These are phyloP conservation scores for Hymenoscyphus occultus DNA, from an alignment of 2,329 filamentous ascomycete species.

Conservation along the genomic window DNA sequence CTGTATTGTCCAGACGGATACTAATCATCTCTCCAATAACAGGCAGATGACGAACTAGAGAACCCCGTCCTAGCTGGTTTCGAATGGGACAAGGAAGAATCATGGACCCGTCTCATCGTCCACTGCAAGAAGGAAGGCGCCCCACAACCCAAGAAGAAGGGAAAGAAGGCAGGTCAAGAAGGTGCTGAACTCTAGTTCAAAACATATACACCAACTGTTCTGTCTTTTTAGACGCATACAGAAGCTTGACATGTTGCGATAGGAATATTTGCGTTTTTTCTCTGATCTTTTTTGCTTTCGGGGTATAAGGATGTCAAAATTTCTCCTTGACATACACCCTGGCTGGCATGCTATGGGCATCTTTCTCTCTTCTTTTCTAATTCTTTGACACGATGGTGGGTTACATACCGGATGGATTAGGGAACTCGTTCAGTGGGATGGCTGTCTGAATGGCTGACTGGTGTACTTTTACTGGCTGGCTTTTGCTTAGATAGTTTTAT, in stretches of 20 bases:
- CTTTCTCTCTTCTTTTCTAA: constrained; percentile 1
- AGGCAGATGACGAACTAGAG: constrained; percentile 91
- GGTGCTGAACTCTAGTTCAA: constrained; percentile 34
- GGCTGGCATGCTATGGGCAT: constrained; percentile 19
- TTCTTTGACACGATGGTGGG: neutral
- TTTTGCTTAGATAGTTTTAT: constrained; percentile 13
- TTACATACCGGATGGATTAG: constrained; percentile 11
- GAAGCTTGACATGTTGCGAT: neutral
- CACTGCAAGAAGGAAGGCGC: constrained; percentile 74
- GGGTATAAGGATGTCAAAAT: constrained; percentile 9
- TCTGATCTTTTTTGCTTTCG: constrained; percentile 11
- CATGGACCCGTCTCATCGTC: constrained; percentile 82
- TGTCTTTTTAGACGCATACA: constrained; percentile 17
- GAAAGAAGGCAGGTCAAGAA: constrained; percentile 51
- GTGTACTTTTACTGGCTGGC: constrained; percentile 12
- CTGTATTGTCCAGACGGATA: constrained; percentile 10
- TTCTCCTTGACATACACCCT: constrained; percentile 8
- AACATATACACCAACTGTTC: constrained; percentile 10
- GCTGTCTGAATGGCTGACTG: constrained; percentile 14
- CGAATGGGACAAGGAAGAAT: constrained; percentile 94
- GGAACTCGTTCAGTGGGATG: neutral
- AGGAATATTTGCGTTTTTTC: neutral
- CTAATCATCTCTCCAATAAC: constrained; percentile 25
- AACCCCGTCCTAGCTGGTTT: constrained; percentile 86
- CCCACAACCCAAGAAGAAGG: constrained; percentile 61